Evolutionary conservation across 1,284 basidiomycete species (phyloP).

Genomic region (Ustilago esculenta): DNA sequence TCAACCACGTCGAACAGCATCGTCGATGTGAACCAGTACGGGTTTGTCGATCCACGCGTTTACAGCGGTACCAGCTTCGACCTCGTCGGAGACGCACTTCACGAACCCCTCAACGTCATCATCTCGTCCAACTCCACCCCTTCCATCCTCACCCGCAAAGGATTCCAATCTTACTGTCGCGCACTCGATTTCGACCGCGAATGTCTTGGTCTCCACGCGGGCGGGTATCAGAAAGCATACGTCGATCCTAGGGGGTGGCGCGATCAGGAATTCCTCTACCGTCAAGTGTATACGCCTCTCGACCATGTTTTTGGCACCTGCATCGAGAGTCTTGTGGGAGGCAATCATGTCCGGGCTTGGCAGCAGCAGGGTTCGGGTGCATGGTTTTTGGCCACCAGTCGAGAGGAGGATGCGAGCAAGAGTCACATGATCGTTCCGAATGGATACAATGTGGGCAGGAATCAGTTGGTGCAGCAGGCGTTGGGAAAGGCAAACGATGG

Average conservation of each 20-base stretch:
- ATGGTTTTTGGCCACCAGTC: conserved; percentile 78
- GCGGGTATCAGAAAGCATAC: conserved; percentile 46
- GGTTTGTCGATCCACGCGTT: conserved; percentile 48
- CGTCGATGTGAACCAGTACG: conserved; percentile 30
- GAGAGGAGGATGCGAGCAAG: conserved; percentile 43
- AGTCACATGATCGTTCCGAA: conserved; percentile 53
- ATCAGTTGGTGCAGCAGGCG: conserved; percentile 72
- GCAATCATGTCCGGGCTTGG: conserved; percentile 82
- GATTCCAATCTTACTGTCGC: conserved; percentile 55
- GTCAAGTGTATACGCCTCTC: conserved; percentile 52
- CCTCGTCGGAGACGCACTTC: conserved; percentile 38
- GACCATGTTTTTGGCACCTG: conserved; percentile 54
- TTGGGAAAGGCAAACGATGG: conserved; percentile 32
- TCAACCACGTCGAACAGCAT: not conserved
- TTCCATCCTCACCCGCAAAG: conserved; percentile 51
- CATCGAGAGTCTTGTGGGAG: conserved; percentile 82
- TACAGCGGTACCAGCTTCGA: conserved; percentile 54
- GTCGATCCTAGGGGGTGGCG: conserved; percentile 45
- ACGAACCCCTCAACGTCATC: conserved; percentile 64
- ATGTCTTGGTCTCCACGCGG: conserved; percentile 61
- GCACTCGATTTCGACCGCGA: conserved; percentile 63
- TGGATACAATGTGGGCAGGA: conserved; percentile 70
- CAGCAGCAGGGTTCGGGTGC: conserved; percentile 72
- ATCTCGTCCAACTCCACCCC: conserved; percentile 52
- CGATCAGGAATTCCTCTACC: conserved; percentile 54